A percentile compares a stretch with the other conserved stretches of the same genome.
Evolutionary conservation across 352 stramenopile genomes (phyloP).

Genomic region (Pythium aristosporum): DNA sequence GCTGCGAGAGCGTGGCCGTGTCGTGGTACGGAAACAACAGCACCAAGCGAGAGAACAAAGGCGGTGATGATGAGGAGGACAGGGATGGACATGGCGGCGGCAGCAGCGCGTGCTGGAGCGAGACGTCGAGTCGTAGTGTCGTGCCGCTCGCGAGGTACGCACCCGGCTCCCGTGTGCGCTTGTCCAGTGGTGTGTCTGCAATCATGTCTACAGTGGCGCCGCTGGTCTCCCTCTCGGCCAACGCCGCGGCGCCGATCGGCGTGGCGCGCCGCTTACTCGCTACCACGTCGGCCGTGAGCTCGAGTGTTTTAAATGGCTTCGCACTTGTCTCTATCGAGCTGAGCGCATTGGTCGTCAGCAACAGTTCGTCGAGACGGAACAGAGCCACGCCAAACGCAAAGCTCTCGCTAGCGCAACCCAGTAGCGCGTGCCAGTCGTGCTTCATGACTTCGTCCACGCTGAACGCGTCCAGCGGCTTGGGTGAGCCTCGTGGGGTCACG

Average conservation of each 20-base stretch:
- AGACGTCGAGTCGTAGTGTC: constrained; percentile 41
- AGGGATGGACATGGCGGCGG: not conserved
- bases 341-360: constrained; percentile 31
- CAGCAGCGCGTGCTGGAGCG: constrained; percentile 35
- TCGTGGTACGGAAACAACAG: constrained; percentile 87
- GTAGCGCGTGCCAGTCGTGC: constrained; percentile 45
- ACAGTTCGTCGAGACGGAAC: constrained; percentile 65
- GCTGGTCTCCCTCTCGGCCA: constrained; percentile 14
- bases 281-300: constrained; percentile 52
- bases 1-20: constrained; percentile 38
- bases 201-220: constrained; percentile 27
- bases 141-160: constrained; percentile 45
- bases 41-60: constrained; percentile 71
- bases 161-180: constrained; percentile 55
- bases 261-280: constrained; percentile 50
- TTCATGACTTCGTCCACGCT: constrained; percentile 58
- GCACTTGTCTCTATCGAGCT: not conserved
- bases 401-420: constrained; percentile 38
- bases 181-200: constrained; percentile 25
- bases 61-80: not conserved
- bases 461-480: constrained; percentile 49
- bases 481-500: constrained; percentile 15
- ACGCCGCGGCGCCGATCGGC: constrained; percentile 35
- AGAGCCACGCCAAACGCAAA: constrained; percentile 56
- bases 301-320: constrained; percentile 39